Evolutionary conservation across 2,329 filamentous ascomycete genomes (phyloP).

Genomic region (Leptodontidium sp.): DNA sequence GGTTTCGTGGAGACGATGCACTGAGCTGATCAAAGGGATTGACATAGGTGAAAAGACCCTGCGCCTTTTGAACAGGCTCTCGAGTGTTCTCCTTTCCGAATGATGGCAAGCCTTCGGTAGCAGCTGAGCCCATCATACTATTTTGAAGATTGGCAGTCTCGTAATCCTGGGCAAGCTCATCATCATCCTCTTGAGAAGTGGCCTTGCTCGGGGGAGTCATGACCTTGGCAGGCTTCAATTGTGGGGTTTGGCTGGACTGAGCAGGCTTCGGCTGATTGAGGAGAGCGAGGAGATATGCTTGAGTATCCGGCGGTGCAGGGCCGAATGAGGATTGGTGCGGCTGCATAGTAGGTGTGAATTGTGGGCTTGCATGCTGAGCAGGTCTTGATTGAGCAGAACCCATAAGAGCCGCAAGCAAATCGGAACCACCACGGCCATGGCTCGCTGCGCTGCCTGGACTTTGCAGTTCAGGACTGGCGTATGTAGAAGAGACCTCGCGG

Average conservation of each 20-base stretch:
- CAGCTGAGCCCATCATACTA: slow-evolving; percentile 44
- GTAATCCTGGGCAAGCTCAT: slow-evolving; percentile 53
- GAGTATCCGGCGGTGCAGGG: slow-evolving; percentile 71
- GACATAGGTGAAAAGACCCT: slow-evolving; percentile 69
- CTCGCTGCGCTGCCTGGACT: slow-evolving; percentile 33
- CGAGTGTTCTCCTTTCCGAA: slow-evolving; percentile 39
- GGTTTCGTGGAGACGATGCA: slow-evolving; percentile 69
- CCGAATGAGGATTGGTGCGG: slow-evolving; percentile 35
- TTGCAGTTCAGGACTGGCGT: slow-evolving; percentile 35
- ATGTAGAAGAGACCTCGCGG: slow-evolving; percentile 41
- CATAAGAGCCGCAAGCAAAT: slow-evolving; percentile 47
- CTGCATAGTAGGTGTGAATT: slow-evolving; percentile 40
- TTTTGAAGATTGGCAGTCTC: slow-evolving; percentile 54
- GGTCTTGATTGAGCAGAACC: slow-evolving; percentile 39
- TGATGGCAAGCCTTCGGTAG: slow-evolving; percentile 34
- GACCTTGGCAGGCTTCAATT: slow-evolving; percentile 41
- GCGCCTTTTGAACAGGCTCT: slow-evolving; percentile 35
- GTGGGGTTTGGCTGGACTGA: slow-evolving; percentile 56
- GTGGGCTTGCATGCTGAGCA: slow-evolving; percentile 38
- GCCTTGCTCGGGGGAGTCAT: slow-evolving; percentile 51
- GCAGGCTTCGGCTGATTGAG: slow-evolving; percentile 80
- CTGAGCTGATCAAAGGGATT: slow-evolving; percentile 77
- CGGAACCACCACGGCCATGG: slow-evolving; percentile 37
- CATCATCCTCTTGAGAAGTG: slow-evolving; percentile 44
- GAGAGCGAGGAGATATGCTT: slow-evolving; percentile 85